These are phyloP conservation scores for Solanum acaule DNA, from an alignment of 257 asterid species.

Conservation along the genomic window DNA sequence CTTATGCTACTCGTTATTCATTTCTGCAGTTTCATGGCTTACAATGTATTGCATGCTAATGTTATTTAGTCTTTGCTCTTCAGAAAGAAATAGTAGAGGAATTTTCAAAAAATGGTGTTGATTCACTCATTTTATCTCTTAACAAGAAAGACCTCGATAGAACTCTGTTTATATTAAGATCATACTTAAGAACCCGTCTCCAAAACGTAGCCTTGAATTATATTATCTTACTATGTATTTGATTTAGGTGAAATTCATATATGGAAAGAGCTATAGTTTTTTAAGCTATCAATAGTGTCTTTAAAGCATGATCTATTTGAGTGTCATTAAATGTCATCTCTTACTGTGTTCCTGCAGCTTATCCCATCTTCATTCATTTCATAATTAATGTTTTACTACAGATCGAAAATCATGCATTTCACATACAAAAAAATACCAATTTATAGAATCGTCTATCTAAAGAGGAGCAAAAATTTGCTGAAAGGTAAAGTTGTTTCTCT, in stretches of 20 bases:
- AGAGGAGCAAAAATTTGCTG: slow-evolving; percentile 48
- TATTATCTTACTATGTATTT: neutral
- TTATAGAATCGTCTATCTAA: too few relatives aligned
- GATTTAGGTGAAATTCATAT: neutral
- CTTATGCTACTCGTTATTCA: neutral
- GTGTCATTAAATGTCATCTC: neutral
- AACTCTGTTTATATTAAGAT: slow-evolving; percentile 65
- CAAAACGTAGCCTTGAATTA: slow-evolving; percentile 49
- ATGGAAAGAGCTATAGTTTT: neutral
- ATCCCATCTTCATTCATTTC: neutral
- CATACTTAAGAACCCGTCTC: slow-evolving; percentile 82
- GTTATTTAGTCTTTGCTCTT: neutral
- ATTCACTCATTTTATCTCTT: slow-evolving; percentile 77
- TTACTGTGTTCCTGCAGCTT: neutral
- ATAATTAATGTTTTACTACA: slow-evolving; percentile 6
- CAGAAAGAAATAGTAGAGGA: slow-evolving; percentile 74
- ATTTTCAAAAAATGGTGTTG: slow-evolving; percentile 38
- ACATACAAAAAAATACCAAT: too few relatives aligned
- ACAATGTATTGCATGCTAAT: neutral
- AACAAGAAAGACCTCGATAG: slow-evolving; percentile 90
- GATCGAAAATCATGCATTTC: slow-evolving; percentile 64
- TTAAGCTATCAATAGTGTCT: neutral
- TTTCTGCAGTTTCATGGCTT: neutral
- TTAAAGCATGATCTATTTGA: neutral
- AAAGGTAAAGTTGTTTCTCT: slow-evolving; percentile 26